Base-by-base conservation (phyloP, 1,139 yeast genomes). In the Kurtzmaniella quercitrusa region DNA sequence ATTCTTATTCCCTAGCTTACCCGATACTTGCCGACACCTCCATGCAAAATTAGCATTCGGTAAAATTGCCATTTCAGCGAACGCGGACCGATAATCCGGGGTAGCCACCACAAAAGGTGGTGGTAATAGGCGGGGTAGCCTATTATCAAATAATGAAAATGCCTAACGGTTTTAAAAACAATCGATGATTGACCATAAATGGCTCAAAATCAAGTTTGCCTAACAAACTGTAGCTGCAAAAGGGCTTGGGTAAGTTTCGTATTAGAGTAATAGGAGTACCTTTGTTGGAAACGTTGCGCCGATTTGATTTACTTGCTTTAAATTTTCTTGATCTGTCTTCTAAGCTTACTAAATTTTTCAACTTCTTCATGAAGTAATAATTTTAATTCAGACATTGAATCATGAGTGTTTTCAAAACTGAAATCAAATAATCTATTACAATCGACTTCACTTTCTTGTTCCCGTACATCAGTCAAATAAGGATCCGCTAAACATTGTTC, bases 381-480 rank as follows among this genome's bases (percentile, higher is more conserved):
- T 49, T 70, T 70, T 57, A 79, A 65, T n/a, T 70, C 77, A 14
- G 63, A 54, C 46, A 72, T 55, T 7, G 66, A 57, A 17, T 43
- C 51, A 11, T 65, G 65, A 21, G 56, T 50, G 53, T 58, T 72
- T 57, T 85, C 94, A 57, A 81, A 83, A 27, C 79, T 70, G 52
- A 82, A 83, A 54, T 82, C 82, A 58, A 85, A 85, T 1, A 67
- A 59, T 3, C 65, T 63, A 0, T 56, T 53, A 46, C 82, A 71
- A 1, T 43, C 55, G 0, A 81, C 74, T 56, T 85, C 93, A 43
- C 75, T 77, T 12, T 65, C 62, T 0, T 49, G 41, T 49, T 75
- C 73, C 50, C 89, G 66, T 6, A 83, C 76, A 5, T 60, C 52
- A 12, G 51, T 52, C 14, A 85, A 62, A 54, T 74, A 83, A 1